Evolutionary conservation across 148 eudicot genomes (phyloP).

Genomic region (Fagopyrum esculentum): DNA sequence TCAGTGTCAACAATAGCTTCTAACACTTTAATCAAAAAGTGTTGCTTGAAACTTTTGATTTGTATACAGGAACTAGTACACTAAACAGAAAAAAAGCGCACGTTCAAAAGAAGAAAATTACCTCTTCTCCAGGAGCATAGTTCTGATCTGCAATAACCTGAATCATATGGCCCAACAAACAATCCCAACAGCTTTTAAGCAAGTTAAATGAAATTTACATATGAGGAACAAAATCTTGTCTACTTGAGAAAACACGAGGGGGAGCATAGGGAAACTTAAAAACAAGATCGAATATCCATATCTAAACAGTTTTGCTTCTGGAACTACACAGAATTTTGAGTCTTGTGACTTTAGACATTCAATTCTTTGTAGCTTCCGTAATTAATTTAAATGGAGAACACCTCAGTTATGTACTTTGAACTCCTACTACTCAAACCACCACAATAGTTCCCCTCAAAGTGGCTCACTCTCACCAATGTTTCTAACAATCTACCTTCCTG

Average conservation of each 20-base stretch:
- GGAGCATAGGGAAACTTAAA: neutral
- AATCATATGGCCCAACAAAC: neutral
- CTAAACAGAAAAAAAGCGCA: neutral
- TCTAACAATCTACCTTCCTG: too few species aligned
- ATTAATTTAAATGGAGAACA: neutral
- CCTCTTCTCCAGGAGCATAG: slow-evolving; percentile 78
- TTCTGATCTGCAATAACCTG: slow-evolving; percentile 81
- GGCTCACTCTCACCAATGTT: too few species aligned
- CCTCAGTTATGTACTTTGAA: neutral
- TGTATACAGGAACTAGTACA: neutral
- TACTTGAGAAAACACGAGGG: neutral
- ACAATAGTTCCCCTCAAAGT: neutral
- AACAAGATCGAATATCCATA: neutral
- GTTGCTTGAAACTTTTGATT: too few species aligned
- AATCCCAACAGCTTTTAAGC: neutral
- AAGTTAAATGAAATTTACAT: neutral
- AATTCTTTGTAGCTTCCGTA: neutral
- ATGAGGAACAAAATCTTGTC: neutral
- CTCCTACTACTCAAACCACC: neutral
- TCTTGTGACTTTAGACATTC: neutral
- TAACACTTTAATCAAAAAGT: too few species aligned
- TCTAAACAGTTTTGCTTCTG: slow-evolving; percentile 1
- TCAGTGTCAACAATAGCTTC: too few species aligned
- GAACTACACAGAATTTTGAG: neutral
- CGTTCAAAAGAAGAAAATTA: slow-evolving; percentile 11